Conservation (phyloP, 2,329 filamentous ascomycete genomes). For the Cladophialophora exuberans region DNA sequence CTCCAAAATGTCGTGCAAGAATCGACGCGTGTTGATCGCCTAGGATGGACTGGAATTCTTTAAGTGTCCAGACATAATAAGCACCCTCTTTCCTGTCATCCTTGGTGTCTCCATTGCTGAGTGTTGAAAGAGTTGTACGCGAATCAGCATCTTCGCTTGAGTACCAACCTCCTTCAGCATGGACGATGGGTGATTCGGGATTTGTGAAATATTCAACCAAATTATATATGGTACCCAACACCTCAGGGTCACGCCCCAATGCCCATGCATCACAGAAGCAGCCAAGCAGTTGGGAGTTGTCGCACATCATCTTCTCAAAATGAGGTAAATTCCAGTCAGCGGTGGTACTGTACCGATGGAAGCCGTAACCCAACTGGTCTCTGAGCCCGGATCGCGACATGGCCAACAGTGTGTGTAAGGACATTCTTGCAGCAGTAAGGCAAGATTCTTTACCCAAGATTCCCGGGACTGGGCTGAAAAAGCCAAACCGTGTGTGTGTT, state of each 20-base stretch:
- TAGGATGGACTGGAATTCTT: slow-evolving; percentile 80
- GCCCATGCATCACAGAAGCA: slow-evolving; percentile 88
- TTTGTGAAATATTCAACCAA: slow-evolving; percentile 84
- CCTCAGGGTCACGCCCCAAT: slow-evolving; percentile 67
- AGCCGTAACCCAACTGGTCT: slow-evolving; percentile 77
- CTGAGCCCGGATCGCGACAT: slow-evolving; percentile 75
- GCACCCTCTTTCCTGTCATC: slow-evolving; percentile 84
- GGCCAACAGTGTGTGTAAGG: slow-evolving; percentile 74
- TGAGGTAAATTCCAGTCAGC: slow-evolving; percentile 91
- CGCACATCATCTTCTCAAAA: slow-evolving; percentile 96
- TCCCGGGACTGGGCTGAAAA: slow-evolving; percentile 73
- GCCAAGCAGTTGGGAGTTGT: slow-evolving; percentile 83
- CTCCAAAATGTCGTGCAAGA: slow-evolving; percentile 81
- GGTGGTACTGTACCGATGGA: slow-evolving; percentile 85
- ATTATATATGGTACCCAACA: slow-evolving; percentile 78
- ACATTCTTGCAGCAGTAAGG: slow-evolving; percentile 74
- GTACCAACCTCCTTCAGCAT: slow-evolving; percentile 74
- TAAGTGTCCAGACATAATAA: slow-evolving; percentile 90
- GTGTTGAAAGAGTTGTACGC: slow-evolving; percentile 58
- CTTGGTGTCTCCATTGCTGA: slow-evolving; percentile 55
- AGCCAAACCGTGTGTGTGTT: slow-evolving; percentile 42
- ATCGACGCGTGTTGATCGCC: slow-evolving; percentile 70
- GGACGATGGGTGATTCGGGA: slow-evolving; percentile 61
- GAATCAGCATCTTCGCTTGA: slow-evolving; percentile 93
- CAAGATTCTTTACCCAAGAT: slow-evolving; percentile 86